Conservation (phyloP, 1,284 basidiomycete species). For the Melanopsichium pennsylvanicum region DNA sequence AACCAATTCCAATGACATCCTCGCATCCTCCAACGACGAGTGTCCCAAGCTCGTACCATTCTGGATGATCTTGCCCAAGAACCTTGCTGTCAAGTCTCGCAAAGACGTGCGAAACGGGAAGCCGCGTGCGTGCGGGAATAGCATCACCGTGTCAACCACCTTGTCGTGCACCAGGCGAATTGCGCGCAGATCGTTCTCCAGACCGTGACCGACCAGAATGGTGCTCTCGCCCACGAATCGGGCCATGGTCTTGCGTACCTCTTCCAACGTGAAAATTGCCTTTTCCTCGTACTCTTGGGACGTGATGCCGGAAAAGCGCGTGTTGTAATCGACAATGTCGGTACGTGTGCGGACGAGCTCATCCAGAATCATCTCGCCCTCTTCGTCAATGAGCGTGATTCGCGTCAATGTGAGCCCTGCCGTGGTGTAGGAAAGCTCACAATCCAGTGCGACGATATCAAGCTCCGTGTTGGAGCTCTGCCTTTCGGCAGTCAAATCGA, state of each 20-base stretch:
- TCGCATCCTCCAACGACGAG: conserved; percentile 59
- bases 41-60: conserved; percentile 52
- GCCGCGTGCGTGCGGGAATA: conserved; percentile 59
- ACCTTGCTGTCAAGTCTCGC: conserved; percentile 49
- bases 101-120: conserved; percentile 58
- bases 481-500: conserved; percentile 10
- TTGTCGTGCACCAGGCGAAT: conserved; percentile 55
- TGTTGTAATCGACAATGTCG: conserved; percentile 60
- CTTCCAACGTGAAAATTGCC: conserved; percentile 40
- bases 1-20: conserved; percentile 55
- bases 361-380: conserved; percentile 55
- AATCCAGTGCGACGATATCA: conserved; percentile 60
- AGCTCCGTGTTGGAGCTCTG: conserved; percentile 10
- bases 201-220: conserved; percentile 59
- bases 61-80: conserved; percentile 61
- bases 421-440: conserved; percentile 62
- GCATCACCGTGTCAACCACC: conserved; percentile 57
- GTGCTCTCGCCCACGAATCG: conserved; percentile 54
- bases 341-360: conserved; percentile 47
- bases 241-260: conserved; percentile 44
- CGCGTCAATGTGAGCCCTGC: conserved; percentile 58
- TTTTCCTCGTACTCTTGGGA: conserved; percentile 43
- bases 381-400: conserved; percentile 58
- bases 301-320: conserved; percentile 61
- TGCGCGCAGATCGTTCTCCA: conserved; percentile 62